Evolutionary conservation across 495 filamentous ascomycete genomes (phyloP).

Genomic region (Aspergillus homomorphus): DNA sequence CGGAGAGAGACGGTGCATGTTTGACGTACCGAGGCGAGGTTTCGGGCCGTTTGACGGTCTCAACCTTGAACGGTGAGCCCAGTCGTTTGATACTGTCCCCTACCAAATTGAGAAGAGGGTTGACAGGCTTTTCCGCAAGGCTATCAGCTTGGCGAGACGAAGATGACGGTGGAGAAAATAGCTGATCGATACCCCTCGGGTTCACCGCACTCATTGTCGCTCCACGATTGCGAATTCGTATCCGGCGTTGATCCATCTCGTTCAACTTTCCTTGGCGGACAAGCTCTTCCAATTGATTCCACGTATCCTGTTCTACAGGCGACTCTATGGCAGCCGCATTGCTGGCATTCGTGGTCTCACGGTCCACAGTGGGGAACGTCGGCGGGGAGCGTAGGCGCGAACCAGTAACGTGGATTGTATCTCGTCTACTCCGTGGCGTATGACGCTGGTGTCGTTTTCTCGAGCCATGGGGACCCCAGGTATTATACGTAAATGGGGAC

Average conservation of each 20-base stretch:
- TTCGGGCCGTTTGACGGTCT: constrained; percentile 30
- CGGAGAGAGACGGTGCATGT: constrained; percentile 43
- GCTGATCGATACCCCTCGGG: constrained; percentile 38
- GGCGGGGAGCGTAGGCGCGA: constrained; percentile 48
- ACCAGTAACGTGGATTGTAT: constrained; percentile 46
- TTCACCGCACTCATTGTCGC: constrained; percentile 46
- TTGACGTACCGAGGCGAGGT: constrained; percentile 27
- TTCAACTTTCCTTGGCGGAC: constrained; percentile 43
- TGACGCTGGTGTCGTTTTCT: constrained; percentile 30
- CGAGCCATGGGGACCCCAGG: constrained; percentile 53
- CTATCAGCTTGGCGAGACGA: constrained; percentile 35
- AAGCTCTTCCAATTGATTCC: constrained; percentile 49
- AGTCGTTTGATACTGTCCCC: constrained; percentile 46
- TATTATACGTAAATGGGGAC: constrained; percentile 57
- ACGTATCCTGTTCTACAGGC: constrained; percentile 41
- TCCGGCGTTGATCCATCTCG: constrained; percentile 43
- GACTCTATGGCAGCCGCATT: constrained; percentile 46
- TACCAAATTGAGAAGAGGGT: constrained; percentile 30
- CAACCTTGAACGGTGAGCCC: constrained; percentile 51
- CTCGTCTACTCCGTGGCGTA: constrained; percentile 32
- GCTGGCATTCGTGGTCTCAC: constrained; percentile 44
- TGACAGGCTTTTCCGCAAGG: constrained; percentile 26
- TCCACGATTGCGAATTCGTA: constrained; percentile 50
- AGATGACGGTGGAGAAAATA: constrained; percentile 50
- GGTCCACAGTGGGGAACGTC: constrained; percentile 49